These are phyloP conservation scores for Kodamaea leandrae DNA, from an alignment of 805 yeast genomes.

Conservation along the genomic window DNA sequence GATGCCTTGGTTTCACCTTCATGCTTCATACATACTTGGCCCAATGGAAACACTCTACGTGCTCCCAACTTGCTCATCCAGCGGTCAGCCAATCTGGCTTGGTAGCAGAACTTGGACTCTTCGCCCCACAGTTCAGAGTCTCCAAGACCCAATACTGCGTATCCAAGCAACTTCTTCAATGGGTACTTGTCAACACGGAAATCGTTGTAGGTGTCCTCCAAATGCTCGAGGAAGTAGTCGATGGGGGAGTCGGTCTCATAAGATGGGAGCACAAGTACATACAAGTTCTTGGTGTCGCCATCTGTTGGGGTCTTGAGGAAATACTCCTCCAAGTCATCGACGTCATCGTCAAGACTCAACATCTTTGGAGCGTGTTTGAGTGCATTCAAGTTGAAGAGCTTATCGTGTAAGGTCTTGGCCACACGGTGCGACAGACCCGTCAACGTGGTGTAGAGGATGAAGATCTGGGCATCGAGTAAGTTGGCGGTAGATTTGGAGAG, in stretches of 20 bases:
- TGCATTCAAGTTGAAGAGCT: conserved; percentile 27
- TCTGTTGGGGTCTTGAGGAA: conserved; percentile 61
- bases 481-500: conserved; percentile 40
- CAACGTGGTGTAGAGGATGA: conserved; percentile 77
- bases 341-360: conserved; percentile 71
- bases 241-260: conserved; percentile 92
- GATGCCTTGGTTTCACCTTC: conserved; percentile 56
- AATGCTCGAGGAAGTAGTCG: conserved; percentile 78
- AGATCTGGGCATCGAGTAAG: conserved; percentile 53
- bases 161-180: conserved; percentile 65
- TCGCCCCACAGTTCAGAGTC: conserved; percentile 83
- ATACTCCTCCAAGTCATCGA: conserved; percentile 80
- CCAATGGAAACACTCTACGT: conserved; percentile 77
- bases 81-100: conserved; percentile 70
- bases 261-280: conserved; percentile 78
- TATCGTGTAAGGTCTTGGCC: conserved; percentile 51
- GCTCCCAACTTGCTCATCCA: conserved; percentile 83
- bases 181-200: conserved; percentile 85
- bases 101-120: conserved; percentile 70
- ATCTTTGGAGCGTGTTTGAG: conserved; percentile 46
- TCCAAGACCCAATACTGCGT: conserved; percentile 83
- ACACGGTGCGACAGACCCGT: conserved; percentile 79
- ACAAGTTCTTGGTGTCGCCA: conserved; percentile 44
- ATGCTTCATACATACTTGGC: conserved; percentile 76
- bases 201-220: conserved; percentile 78